phyloP scores from a whole-genome alignment of 345 rosid genomes.

The Trapa bicornis region DNA sequence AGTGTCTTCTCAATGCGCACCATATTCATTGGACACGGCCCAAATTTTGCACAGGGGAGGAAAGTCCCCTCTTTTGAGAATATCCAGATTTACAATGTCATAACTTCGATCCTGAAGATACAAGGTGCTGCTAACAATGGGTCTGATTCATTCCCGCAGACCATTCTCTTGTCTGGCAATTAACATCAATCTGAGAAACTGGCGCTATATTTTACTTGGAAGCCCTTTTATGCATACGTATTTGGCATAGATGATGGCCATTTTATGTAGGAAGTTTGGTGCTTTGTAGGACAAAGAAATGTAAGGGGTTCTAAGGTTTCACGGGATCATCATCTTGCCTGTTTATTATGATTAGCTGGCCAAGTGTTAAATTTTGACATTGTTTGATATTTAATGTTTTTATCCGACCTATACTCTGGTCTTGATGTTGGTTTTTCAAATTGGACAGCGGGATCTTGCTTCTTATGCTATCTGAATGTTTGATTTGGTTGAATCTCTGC shows the following conservation, averaged over 20 bases:
- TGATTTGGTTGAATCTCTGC: neutral
- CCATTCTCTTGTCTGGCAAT: slow-evolving; percentile 37
- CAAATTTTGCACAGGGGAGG: slow-evolving; percentile 54
- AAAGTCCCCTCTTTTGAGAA: slow-evolving; percentile 93
- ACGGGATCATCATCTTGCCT: neutral
- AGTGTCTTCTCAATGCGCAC: slow-evolving; percentile 86
- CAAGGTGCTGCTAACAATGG: slow-evolving; percentile 80
- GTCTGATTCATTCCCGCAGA: slow-evolving; percentile 29
- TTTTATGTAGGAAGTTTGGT: neutral
- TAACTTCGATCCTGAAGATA: slow-evolving; percentile 67
- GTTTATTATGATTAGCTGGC: neutral
- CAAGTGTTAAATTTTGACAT: neutral
- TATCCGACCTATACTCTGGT: neutral
- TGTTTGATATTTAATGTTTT: neutral
- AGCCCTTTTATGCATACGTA: neutral
- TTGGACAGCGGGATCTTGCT: neutral
- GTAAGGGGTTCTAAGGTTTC: neutral
- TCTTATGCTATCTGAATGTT: too few relatives aligned
- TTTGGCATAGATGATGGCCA: neutral
- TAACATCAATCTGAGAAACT: slow-evolving; percentile 9
- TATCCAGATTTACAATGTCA: slow-evolving; percentile 70
- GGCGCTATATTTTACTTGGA: neutral
- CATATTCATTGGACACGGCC: slow-evolving; percentile 87
- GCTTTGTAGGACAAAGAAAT: neutral
- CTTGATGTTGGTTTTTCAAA: neutral